phyloP scores from a whole-genome alignment of 139 green algal species.

The Raphidocelis subcapitata region DNA sequence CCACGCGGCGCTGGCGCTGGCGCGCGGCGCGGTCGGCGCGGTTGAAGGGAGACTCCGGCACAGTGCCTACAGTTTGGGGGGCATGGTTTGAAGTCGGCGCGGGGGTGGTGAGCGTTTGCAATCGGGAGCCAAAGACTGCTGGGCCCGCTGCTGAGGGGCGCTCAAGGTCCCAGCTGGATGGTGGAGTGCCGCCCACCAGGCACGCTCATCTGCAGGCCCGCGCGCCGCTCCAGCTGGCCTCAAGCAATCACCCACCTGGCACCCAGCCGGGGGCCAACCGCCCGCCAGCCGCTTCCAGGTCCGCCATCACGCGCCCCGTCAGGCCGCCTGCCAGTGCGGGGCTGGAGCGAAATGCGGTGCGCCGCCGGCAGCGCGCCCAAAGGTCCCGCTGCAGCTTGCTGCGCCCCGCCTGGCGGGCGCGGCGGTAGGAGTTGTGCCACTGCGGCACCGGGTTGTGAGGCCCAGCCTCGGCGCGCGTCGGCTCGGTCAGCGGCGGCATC shows the following conservation, averaged over 20 bases:
- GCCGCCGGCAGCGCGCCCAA: conserved; percentile 18
- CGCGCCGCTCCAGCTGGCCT: no score
- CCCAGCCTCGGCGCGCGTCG: not conserved
- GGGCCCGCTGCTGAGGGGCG: no score
- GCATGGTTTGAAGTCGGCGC: no score
- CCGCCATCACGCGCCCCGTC: not conserved
- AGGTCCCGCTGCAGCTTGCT: conserved; percentile 17
- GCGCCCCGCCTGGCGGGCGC: conserved; percentile 14
- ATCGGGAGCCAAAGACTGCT: no score
- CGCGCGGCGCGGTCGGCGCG: not conserved
- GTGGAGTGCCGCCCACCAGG: no score
- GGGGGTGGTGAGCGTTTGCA: no score
- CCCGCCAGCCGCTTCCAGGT: not conserved
- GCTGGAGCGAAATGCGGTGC: not conserved
- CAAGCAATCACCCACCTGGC: conserved; percentile 14
- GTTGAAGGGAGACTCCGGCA: not conserved
- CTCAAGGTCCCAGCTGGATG: no score
- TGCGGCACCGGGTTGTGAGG: conserved; percentile 2
- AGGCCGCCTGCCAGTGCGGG: not conserved
- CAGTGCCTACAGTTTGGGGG: not conserved
- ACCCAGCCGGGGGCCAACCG: conserved; percentile 3
- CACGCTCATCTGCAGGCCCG: not conserved
- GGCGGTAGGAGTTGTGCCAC: conserved; percentile 20
- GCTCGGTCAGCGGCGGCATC: conserved; percentile 14
- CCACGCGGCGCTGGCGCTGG: no score